Percentiles rank a stretch among this genome's conserved stretches.
These are phyloP conservation scores for Microascus cirrosus DNA, from an alignment of 2,329 filamentous ascomycete species.

Conservation along the genomic window DNA sequence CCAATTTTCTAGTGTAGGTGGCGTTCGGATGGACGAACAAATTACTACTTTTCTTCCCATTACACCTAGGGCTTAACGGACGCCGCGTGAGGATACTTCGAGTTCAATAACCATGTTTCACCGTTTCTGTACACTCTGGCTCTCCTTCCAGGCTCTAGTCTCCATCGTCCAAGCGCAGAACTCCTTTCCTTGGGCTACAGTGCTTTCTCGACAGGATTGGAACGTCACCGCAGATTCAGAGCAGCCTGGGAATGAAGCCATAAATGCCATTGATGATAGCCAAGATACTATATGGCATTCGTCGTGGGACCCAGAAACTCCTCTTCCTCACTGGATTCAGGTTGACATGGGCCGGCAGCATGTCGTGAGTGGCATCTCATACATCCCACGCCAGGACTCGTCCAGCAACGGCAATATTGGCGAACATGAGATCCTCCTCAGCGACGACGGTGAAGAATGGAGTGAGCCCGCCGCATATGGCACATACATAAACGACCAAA, in stretches of 20 bases:
- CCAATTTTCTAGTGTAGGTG: no score
- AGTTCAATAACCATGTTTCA: no score
- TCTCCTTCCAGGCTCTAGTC: not conserved
- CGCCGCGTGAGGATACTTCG: no score
- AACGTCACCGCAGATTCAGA: slow-evolving; percentile 16
- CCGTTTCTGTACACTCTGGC: no score
- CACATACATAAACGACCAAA: slow-evolving; percentile 16
- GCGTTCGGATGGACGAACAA: no score
- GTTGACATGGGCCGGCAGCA: slow-evolving; percentile 15
- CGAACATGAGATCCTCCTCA: slow-evolving; percentile 16
- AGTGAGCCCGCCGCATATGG: slow-evolving; percentile 15
- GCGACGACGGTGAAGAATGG: slow-evolving; percentile 16
- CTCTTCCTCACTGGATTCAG: slow-evolving; percentile 17
- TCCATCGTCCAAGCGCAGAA: not conserved
- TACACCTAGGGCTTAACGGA: no score
- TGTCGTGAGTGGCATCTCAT: slow-evolving; percentile 17
- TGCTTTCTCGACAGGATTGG: slow-evolving; percentile 9
- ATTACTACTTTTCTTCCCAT: no score
- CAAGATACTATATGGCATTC: slow-evolving; percentile 18
- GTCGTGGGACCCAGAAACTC: slow-evolving; percentile 2
- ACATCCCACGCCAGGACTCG: slow-evolving; percentile 16
- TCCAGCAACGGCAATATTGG: slow-evolving; percentile 16
- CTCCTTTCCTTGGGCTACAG: not conserved
- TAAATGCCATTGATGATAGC: slow-evolving; percentile 17
- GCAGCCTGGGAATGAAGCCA: slow-evolving; percentile 15